Percentiles rank a stretch among this genome's conserved stretches.
Evolutionary conservation across 2,329 filamentous ascomycete genomes (phyloP).

Genomic region (Calonectria hawksworthii): DNA sequence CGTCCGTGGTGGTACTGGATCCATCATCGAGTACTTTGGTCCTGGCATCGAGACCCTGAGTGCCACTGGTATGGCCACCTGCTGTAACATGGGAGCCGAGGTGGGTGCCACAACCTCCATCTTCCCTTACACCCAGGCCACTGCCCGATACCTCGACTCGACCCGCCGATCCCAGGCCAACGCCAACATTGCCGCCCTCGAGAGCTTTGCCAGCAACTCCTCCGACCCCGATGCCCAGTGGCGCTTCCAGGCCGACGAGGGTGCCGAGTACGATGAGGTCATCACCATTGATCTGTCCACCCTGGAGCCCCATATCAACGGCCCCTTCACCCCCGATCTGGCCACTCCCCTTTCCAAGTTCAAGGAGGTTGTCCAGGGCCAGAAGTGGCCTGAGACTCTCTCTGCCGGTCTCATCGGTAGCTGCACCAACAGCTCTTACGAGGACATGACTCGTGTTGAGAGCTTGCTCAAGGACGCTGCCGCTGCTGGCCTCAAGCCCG

Average conservation of each 20-base stretch:
- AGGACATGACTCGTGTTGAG: slow-evolving; percentile 97
- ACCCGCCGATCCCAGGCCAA: slow-evolving; percentile 80
- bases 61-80: slow-evolving; percentile 93
- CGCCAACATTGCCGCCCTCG: slow-evolving; percentile 73
- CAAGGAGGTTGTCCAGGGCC: slow-evolving; percentile 91
- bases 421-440: slow-evolving; percentile 91
- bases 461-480: slow-evolving; percentile 83
- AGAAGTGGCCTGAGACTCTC: slow-evolving; percentile 96
- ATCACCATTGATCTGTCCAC: slow-evolving; percentile 96
- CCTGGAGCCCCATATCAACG: slow-evolving; percentile 98
- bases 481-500: slow-evolving; percentile 92
- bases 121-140: slow-evolving; percentile 91
- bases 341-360: slow-evolving; percentile 98
- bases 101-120: slow-evolving; percentile 96
- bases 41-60: slow-evolving; percentile 91
- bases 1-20: slow-evolving; percentile 93
- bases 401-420: slow-evolving; percentile 98
- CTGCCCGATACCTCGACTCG: slow-evolving; percentile 86
- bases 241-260: slow-evolving; percentile 82
- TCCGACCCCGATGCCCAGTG: slow-evolving; percentile 63
- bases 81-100: slow-evolving; percentile 91
- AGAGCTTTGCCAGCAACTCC: slow-evolving; percentile 62
- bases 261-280: slow-evolving; percentile 93
- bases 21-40: slow-evolving; percentile 94
- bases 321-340: slow-evolving; percentile 98